These are phyloP conservation scores for Cyberlindnera euphorbiiphila DNA, from an alignment of 805 yeast genomes.

Conservation along the genomic window DNA sequence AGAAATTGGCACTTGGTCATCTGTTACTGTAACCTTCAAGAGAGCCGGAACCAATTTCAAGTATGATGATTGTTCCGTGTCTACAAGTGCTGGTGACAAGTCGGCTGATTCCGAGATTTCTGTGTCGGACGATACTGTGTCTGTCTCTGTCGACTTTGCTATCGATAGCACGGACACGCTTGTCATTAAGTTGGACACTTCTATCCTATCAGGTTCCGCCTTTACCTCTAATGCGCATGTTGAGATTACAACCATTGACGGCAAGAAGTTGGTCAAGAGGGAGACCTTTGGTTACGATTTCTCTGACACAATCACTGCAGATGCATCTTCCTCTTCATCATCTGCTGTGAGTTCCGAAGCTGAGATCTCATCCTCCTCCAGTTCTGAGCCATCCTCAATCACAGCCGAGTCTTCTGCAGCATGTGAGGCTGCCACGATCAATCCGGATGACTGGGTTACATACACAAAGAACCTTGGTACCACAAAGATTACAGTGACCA, in stretches of 20 bases:
- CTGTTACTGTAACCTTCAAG: slow-evolving; percentile 8
- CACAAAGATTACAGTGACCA: too few species aligned
- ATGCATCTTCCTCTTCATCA: slow-evolving; percentile 2
- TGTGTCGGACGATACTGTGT: slow-evolving; percentile 4
- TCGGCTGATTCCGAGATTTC: slow-evolving; percentile 1
- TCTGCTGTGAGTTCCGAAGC: slow-evolving; percentile 11
- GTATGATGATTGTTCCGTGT: slow-evolving; percentile 8
- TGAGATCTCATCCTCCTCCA: too few species aligned
- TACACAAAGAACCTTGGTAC: too few species aligned
- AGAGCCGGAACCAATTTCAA: slow-evolving; percentile 10
- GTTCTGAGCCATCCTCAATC: too few species aligned
- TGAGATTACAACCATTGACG: slow-evolving; percentile 3
- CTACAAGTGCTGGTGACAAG: slow-evolving; percentile 11
- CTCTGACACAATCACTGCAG: slow-evolving; percentile 7
- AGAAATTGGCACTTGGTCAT: slow-evolving; percentile 23
- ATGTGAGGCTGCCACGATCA: too few species aligned
- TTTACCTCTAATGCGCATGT: slow-evolving; percentile 9
- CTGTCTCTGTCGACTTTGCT: slow-evolving; percentile 4
- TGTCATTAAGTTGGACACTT: slow-evolving; percentile 8
- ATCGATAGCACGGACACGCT: slow-evolving; percentile 7
- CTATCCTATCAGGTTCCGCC: slow-evolving; percentile 8
- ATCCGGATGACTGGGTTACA: too few species aligned
- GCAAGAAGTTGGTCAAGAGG: slow-evolving; percentile 10
- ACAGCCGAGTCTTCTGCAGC: too few species aligned
- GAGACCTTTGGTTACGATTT: slow-evolving; percentile 5